These are phyloP conservation scores for Coemansia guatemalensis DNA, from an alignment of 192 early-diverging fungal species.

Conservation along the genomic window DNA sequence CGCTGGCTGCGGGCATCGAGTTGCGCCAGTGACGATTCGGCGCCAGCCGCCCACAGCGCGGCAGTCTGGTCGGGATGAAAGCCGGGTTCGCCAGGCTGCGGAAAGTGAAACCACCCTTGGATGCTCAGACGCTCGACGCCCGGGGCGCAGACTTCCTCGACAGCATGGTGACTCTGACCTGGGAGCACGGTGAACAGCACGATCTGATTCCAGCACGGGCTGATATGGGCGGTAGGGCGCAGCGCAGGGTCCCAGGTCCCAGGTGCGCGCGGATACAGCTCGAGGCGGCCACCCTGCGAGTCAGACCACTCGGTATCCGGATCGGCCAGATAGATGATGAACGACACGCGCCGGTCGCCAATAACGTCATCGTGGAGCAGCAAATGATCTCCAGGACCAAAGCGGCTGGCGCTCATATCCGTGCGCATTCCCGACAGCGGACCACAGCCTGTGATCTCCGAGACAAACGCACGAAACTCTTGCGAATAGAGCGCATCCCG, in stretches of 20 bases:
- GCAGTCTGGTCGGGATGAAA: constrained; percentile 56
- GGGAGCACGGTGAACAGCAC: constrained; percentile 77
- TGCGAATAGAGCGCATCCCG: constrained; percentile 74
- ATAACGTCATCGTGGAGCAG: constrained; percentile 83
- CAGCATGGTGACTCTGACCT: constrained; percentile 77
- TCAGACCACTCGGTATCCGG: constrained; percentile 57
- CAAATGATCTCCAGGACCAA: constrained; percentile 70
- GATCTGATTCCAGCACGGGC: constrained; percentile 76
- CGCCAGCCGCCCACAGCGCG: constrained; percentile 41
- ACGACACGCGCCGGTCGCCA: constrained; percentile 71
- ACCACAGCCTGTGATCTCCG: constrained; percentile 66
- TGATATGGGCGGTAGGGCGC: constrained; percentile 58
- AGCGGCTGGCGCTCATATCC: constrained; percentile 76
- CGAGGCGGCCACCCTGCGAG: constrained; percentile 69
- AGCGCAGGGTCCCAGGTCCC: constrained; percentile 61
- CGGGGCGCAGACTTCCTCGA: constrained; percentile 68
- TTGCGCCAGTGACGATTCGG: constrained; percentile 62
- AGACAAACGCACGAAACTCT: constrained; percentile 69
- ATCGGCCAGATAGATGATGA: constrained; percentile 76
- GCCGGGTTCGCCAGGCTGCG: constrained; percentile 70
- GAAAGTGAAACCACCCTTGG: constrained; percentile 79
- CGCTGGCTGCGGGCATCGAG: constrained; percentile 49
- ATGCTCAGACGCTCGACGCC: constrained; percentile 60
- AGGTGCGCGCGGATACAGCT: constrained; percentile 68
- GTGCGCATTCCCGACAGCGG: constrained; percentile 64